These are phyloP conservation scores for Hordeum marinum DNA, from an alignment of 176 grass and related monocot genomes.

Conservation along the genomic window DNA sequence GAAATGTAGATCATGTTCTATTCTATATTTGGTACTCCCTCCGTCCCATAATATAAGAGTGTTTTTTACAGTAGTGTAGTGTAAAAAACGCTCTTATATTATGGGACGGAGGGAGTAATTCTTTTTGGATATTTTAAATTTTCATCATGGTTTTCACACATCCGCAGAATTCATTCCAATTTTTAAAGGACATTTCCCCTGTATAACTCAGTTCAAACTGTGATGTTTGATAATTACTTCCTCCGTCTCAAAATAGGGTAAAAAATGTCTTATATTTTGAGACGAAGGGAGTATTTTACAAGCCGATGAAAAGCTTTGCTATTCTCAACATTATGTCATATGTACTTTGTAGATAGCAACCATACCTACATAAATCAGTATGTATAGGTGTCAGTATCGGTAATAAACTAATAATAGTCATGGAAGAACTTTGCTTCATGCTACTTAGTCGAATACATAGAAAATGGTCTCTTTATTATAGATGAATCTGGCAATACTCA, in stretches of 20 bases:
- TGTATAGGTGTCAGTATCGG: not conserved
- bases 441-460: not conserved
- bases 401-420: not conserved
- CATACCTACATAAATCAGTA: not conserved
- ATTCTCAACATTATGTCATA: not conserved
- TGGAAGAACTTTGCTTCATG: slow-evolving; percentile 5
- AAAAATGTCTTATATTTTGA: no score
- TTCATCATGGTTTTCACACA: not conserved
- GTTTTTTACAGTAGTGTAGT: no score
- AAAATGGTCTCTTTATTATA: not conserved
- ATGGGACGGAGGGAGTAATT: no score
- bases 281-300: not conserved
- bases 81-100: no score
- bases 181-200: not conserved
- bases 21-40: not conserved
- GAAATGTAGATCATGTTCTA: not conserved
- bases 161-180: not conserved
- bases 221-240: not conserved
- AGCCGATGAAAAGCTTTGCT: not conserved
- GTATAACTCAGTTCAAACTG: not conserved
- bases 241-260: no score
- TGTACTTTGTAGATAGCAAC: not conserved
- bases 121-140: not conserved
- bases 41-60: no score
- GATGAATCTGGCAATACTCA: not conserved